phyloP scores from a whole-genome alignment of 2,329 filamentous ascomycete genomes.

The Mycocentrospora acerina region DNA sequence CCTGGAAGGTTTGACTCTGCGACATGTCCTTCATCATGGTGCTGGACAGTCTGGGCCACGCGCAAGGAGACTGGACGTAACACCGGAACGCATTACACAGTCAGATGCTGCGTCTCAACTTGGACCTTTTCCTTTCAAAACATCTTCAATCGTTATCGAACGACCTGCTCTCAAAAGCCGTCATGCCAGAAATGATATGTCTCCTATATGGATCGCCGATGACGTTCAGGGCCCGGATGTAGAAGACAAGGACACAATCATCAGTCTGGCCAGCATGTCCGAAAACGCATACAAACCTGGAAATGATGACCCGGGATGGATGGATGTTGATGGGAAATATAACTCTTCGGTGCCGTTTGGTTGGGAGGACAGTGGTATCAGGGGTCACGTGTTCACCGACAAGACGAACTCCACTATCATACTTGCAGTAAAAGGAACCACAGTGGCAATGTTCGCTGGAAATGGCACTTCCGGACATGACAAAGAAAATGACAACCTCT shows the following conservation, averaged over 20 bases:
- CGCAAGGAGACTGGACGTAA: constrained; percentile 36
- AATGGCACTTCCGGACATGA: constrained; percentile 39
- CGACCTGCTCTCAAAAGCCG: constrained; percentile 21
- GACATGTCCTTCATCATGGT: constrained; percentile 39
- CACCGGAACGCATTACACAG: constrained; percentile 20
- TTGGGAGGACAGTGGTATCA: constrained; percentile 40
- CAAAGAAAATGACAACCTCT: constrained; percentile 42
- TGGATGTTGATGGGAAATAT: constrained; percentile 34
- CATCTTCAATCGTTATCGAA: constrained; percentile 32
- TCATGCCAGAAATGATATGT: constrained; percentile 28
- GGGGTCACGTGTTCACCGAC: constrained; percentile 40
- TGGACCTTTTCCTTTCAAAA: constrained; percentile 34
- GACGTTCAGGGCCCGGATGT: constrained; percentile 34
- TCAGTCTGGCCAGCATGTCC: constrained; percentile 40
- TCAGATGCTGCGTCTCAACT: constrained; percentile 24
- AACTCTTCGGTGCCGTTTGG: constrained; percentile 37
- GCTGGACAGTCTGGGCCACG: constrained; percentile 36
- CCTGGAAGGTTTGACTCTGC: constrained; percentile 22
- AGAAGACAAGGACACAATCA: constrained; percentile 34
- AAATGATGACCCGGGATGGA: constrained; percentile 36
- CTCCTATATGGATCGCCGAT: constrained; percentile 32
- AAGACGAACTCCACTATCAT: constrained; percentile 36
- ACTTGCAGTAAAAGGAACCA: constrained; percentile 38
- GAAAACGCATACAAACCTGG: constrained; percentile 40
- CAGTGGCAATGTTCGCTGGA: constrained; percentile 39